Evolutionary conservation across 1,284 basidiomycete species (phyloP), one percentile per base, ranked within the genome.

Genomic region (Sporisorium graminicola): DNA sequence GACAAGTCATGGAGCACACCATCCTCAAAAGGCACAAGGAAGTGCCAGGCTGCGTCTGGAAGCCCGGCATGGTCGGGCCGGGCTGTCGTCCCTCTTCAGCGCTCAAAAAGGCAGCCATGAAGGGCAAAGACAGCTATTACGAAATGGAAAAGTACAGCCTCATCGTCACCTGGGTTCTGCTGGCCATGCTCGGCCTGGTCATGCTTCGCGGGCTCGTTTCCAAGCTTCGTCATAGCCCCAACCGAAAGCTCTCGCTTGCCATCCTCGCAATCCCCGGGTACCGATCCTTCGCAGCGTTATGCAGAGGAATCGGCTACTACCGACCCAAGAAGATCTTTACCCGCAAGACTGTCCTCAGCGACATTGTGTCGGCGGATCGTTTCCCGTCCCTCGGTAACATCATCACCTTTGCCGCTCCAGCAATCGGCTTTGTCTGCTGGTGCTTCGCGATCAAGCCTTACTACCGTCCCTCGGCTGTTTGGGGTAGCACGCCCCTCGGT

Each of bases 81-180:
- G 60, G 43, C 9, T 75, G 73, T 54, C 67, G 73, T 16, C 73
- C 73, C 3, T 54, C 73, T 4, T 67, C 64, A 0, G 73, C 73
- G 0, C 40, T 75, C 47, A 75, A 70, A 27, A 70, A 70, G 13
- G 73, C 73, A 2, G 73, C 73, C 9, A 75, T 75, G 73, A 54
- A 56, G 22, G 73, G 73, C 33, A 69, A 75, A 27, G 73, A 75
- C 20, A 70, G 66, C 59, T 75, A 75, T 54, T 75, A 75, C 60
- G 64, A 66, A 82, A 99, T 99, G 97, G 97, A 98, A 87, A 95
- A 91, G 37, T 95, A 99, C 83, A 94, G 94, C 7, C 90, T 92
- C 53, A 98, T 98, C 85, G 98, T 96, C 56, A 70, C 73, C 6
- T 75, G 73, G 73, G 50, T 75, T 8, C 29, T 75, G 6, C 67